phyloP scores from a whole-genome alignment of 495 filamentous ascomycete genomes.

The Lichina pygmaea region DNA sequence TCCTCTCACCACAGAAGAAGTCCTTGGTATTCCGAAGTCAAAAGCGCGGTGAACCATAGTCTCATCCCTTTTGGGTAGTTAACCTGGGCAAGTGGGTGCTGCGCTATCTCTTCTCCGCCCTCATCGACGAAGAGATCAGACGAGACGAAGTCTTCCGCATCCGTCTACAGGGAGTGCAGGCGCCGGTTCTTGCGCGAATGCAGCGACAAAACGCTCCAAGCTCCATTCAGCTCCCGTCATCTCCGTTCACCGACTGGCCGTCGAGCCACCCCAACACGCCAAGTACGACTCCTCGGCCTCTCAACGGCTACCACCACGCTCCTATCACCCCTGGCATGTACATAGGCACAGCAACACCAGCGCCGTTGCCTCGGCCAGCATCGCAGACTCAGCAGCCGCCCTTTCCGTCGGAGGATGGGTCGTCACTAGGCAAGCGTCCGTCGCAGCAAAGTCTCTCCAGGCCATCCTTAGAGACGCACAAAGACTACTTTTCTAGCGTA shows the following conservation, averaged over 20 bases:
- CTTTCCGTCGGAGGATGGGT: slow-evolving; percentile 24
- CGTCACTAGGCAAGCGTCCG: slow-evolving; percentile 14
- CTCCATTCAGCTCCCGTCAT: slow-evolving; percentile 37
- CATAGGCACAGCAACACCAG: slow-evolving; percentile 60
- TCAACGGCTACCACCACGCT: slow-evolving; percentile 26
- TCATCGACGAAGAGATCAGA: slow-evolving; percentile 72
- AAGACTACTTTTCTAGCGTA: slow-evolving; percentile 38
- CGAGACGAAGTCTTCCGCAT: slow-evolving; percentile 50
- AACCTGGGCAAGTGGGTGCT: slow-evolving; percentile 95
- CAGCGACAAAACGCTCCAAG: slow-evolving; percentile 28
- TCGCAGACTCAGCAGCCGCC: slow-evolving; percentile 8
- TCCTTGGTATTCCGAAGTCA: neutral
- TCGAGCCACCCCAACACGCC: slow-evolving; percentile 21
- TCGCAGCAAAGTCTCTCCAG: slow-evolving; percentile 18
- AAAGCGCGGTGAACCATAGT: neutral
- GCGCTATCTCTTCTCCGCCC: slow-evolving; percentile 66
- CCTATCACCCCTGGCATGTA: slow-evolving; percentile 44
- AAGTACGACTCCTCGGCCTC: slow-evolving; percentile 33
- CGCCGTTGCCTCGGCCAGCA: slow-evolving; percentile 3
- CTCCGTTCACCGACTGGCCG: slow-evolving; percentile 18
- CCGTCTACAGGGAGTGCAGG: slow-evolving; percentile 30
- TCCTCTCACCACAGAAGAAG: neutral
- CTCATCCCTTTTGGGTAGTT: slow-evolving; percentile 23
- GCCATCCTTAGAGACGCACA: slow-evolving; percentile 20
- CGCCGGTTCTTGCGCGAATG: slow-evolving; percentile 12